Conservation (phyloP, 202 grass and related monocot species). For the Brachypodium distachyon region DNA sequence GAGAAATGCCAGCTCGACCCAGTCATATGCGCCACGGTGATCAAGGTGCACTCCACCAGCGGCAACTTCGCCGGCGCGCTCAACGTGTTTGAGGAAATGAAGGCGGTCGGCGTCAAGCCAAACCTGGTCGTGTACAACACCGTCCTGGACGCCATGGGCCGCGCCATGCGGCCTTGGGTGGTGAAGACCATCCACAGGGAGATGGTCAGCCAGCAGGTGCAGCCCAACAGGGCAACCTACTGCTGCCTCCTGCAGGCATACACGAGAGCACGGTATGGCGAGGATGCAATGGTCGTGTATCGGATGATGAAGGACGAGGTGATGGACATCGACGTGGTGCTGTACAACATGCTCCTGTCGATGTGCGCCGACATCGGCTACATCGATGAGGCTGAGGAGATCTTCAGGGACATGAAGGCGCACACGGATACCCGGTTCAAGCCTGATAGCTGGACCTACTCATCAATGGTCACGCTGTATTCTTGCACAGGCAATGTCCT, state of each 20-base stretch:
- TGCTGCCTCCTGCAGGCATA: conserved; percentile 60
- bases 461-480: conserved; percentile 76
- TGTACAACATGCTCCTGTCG: conserved; percentile 72
- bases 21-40: conserved; percentile 64
- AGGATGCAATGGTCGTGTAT: conserved; percentile 66
- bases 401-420: conserved; percentile 77
- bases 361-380: conserved; percentile 95
- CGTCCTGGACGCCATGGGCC: conserved; percentile 75
- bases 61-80: conserved; percentile 83
- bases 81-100: conserved; percentile 97
- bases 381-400: conserved; percentile 57
- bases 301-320: conserved; percentile 45
- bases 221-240: conserved; percentile 56
- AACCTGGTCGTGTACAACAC: conserved; percentile 81
- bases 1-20: conserved; percentile 66
- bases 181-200: conserved; percentile 83
- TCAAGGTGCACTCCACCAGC: conserved; percentile 44
- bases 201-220: conserved; percentile 42
- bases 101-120: conserved; percentile 61
- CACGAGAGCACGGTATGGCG: conserved; percentile 68
- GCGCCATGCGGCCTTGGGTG: conserved; percentile 83
- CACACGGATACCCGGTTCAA: conserved; percentile 23
- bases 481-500: conserved; percentile 54
- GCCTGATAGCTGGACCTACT: conserved; percentile 92
- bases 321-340: conserved; percentile 42